phyloP scores from a whole-genome alignment of 176 grass and related monocot species.

The Rhynchospora breviuscula region DNA sequence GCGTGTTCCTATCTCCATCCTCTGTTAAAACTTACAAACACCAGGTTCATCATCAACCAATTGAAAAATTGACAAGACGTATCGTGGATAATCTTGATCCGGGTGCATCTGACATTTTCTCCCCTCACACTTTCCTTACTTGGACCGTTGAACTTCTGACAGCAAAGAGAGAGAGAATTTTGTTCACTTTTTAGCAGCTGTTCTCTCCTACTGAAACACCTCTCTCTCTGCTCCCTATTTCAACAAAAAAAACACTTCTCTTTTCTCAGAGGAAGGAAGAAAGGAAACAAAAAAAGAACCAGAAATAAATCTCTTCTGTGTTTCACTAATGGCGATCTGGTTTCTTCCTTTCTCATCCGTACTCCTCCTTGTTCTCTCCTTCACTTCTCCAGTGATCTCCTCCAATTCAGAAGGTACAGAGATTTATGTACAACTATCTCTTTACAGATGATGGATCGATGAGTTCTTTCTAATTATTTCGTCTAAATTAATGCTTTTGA shows the following conservation, averaged over 20 bases:
- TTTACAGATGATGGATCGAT: neutral
- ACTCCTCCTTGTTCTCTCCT: constrained; percentile 28
- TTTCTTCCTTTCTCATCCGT: neutral
- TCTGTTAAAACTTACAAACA: neutral
- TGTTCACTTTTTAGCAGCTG: neutral
- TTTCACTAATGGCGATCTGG: constrained; percentile 35
- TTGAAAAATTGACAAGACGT: neutral
- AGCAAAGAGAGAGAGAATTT: neutral
- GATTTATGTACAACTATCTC: neutral
- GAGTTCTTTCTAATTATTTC: constrained; percentile 8
- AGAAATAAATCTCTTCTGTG: neutral
- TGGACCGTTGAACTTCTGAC: constrained; percentile 27
- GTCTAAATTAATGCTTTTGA: neutral
- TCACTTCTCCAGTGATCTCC: constrained; percentile 32
- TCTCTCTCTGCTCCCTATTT: neutral
- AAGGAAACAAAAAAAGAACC: neutral
- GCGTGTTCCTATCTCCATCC: neutral
- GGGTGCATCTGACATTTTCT: neutral
- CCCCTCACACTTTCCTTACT: neutral
- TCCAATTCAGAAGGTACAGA: constrained; percentile 40
- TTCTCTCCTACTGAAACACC: neutral
- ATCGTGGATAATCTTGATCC: neutral
- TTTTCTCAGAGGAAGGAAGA: neutral
- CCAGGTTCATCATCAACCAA: neutral
- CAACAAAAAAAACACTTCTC: neutral